phyloP scores from a whole-genome alignment of 2,329 filamentous ascomycete genomes.

The Setomelanomma holmii region DNA sequence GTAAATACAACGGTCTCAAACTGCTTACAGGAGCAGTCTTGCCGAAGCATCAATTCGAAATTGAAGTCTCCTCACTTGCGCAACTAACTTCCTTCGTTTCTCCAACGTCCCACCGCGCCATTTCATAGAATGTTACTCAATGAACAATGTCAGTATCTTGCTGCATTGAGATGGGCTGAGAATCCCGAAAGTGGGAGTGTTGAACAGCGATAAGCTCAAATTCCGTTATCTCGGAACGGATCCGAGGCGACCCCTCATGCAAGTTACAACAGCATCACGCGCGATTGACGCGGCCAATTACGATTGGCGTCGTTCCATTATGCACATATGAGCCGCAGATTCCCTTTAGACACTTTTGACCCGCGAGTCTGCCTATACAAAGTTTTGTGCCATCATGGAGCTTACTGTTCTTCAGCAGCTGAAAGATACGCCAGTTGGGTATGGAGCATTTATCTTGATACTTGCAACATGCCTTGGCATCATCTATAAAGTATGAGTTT shows the following conservation, averaged over 20 bases:
- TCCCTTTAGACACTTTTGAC: too few relatives aligned
- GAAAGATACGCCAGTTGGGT: not conserved
- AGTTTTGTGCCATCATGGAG: not conserved
- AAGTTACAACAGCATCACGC: constrained; percentile 1
- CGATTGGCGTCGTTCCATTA: too few relatives aligned
- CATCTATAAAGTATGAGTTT: constrained; percentile 13
- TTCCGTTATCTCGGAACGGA: constrained; percentile 19
- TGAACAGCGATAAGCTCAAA: constrained; percentile 11
- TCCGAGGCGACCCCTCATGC: constrained; percentile 21
- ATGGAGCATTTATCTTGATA: not conserved
- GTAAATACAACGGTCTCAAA: too few relatives aligned
- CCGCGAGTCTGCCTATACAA: not conserved
- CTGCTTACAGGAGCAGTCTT: too few relatives aligned
- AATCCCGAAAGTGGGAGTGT: constrained; percentile 9
- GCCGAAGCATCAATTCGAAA: not conserved
- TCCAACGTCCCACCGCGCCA: too few relatives aligned
- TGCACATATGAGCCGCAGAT: too few relatives aligned
- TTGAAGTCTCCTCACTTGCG: not conserved
- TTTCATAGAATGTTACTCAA: not conserved
- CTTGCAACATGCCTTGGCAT: not conserved
- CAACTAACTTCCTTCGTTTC: not conserved
- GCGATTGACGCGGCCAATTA: not conserved
- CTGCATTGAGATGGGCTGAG: not conserved
- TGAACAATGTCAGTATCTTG: not conserved
- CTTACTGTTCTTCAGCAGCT: not conserved